A percentile compares a stretch with the other conserved stretches of the same genome.
phyloP scores from a whole-genome alignment of 208 protist genomes.

The Entamoeba moshkovskii region DNA sequence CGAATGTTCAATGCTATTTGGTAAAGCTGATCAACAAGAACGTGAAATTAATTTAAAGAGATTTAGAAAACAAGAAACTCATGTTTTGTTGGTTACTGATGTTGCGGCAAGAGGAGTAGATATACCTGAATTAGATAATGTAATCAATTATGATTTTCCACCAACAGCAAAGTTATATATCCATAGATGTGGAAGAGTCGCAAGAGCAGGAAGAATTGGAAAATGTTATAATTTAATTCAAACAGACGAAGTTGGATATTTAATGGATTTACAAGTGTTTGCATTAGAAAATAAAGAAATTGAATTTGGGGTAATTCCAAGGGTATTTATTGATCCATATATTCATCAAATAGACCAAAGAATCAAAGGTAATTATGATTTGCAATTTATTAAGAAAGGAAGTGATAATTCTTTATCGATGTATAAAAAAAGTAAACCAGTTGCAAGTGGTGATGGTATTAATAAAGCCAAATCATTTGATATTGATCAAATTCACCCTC shows the following conservation, averaged over 20 bases:
- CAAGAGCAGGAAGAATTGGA: conserved; percentile 68
- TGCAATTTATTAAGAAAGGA: neutral
- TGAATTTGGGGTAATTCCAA: neutral
- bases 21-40: conserved; percentile 80
- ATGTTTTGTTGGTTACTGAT: conserved; percentile 91
- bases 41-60: conserved; percentile 73
- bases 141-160: conserved; percentile 97
- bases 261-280: neutral
- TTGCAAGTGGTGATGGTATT: neutral
- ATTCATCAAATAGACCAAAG: neutral
- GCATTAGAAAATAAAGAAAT: neutral
- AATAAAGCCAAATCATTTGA: neutral
- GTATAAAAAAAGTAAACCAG: neutral
- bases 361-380: neutral
- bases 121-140: conserved; percentile 89
- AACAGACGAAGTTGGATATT: neutral
- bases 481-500: neutral
- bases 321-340: neutral
- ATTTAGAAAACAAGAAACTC: conserved; percentile 53
- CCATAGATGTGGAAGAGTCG: conserved; percentile 88
- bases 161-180: conserved; percentile 75
- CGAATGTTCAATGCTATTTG: conserved; percentile 63
- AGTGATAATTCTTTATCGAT: neutral
- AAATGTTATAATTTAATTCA: neutral
- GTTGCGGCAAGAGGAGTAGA: conserved; percentile 95